phyloP scores from a whole-genome alignment of 2,329 filamentous ascomycete genomes.

The Penicillium digitatum region DNA sequence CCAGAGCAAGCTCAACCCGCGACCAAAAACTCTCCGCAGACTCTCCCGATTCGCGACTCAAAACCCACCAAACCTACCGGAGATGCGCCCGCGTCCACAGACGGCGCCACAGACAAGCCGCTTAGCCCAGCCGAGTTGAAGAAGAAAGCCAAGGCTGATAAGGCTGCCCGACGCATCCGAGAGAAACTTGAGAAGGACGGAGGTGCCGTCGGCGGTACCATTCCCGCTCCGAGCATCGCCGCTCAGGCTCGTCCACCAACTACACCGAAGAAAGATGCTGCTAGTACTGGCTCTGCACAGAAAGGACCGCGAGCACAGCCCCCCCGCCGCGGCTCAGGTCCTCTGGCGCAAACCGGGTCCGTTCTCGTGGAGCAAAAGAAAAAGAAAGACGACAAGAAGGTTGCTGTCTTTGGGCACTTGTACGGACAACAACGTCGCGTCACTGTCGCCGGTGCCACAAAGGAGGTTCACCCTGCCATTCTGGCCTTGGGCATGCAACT shows the following conservation, averaged over 20 bases:
- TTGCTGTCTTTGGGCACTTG: constrained; percentile 77
- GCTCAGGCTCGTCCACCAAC: constrained; percentile 25
- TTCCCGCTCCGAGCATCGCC: constrained; percentile 32
- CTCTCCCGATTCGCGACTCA: constrained; percentile 24
- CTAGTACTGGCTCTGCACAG: constrained; percentile 25
- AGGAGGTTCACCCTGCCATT: constrained; percentile 80
- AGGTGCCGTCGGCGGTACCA: constrained; percentile 38
- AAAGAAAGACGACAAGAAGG: constrained; percentile 61
- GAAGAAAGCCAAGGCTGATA: constrained; percentile 85
- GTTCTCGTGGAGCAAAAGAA: constrained; percentile 44
- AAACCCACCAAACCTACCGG: constrained; percentile 25
- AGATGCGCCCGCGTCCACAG: constrained; percentile 20
- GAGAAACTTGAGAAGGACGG: constrained; percentile 56
- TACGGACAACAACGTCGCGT: constrained; percentile 70
- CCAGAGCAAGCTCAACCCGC: constrained; percentile 17
- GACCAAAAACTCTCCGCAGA: constrained; percentile 16
- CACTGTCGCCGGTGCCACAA: constrained; percentile 57
- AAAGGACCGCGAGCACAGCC: constrained; percentile 31
- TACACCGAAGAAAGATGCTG: constrained; percentile 32
- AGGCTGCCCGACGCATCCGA: constrained; percentile 76
- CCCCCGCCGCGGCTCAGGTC: constrained; percentile 34
- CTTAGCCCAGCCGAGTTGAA: constrained; percentile 68
- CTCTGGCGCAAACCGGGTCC: constrained; percentile 34
- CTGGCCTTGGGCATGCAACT: constrained; percentile 85
- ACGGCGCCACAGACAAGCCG: constrained; percentile 30